Percentiles rank a stretch among this genome's conserved stretches.
These are phyloP conservation scores for Pyricularia sp. DNA, from an alignment of 2,329 filamentous ascomycete genomes.

Conservation along the genomic window DNA sequence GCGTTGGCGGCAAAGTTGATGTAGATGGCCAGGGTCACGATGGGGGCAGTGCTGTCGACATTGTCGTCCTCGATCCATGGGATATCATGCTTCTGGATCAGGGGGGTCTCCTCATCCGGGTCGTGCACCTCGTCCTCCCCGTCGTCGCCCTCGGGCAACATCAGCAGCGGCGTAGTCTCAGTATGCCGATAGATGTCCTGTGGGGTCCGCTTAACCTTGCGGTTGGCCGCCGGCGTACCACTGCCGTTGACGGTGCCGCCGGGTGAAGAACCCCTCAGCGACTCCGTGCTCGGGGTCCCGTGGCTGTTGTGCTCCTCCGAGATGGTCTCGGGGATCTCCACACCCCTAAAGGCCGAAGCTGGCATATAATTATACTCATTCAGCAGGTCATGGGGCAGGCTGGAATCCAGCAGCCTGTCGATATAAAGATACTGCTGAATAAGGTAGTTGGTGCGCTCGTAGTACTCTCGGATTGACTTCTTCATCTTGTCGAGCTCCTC, in stretches of 20 bases:
- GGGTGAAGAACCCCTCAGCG: conserved; percentile 9
- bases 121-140: conserved; percentile 30
- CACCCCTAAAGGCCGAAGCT: conserved; percentile 39
- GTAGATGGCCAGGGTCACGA: conserved; percentile 83
- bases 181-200: conserved; percentile 76
- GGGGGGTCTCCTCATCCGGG: conserved; percentile 12
- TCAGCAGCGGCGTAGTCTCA: conserved; percentile 54
- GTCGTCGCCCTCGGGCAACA: conserved; percentile 35
- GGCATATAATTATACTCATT: conserved; percentile 73
- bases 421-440: conserved; percentile 93
- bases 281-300: conserved; percentile 5
- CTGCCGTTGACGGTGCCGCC: conserved; percentile 7
- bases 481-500: conserved; percentile 63
- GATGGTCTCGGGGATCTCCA: conserved; percentile 65
- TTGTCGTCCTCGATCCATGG: conserved; percentile 65
- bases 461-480: conserved; percentile 66
- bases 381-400: conserved; percentile 81
- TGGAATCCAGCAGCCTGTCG: conserved; percentile 81
- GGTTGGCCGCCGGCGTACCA: conserved; percentile 14
- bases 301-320: conserved; percentile 47
- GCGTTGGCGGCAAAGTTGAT: conserved; percentile 74
- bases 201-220: conserved; percentile 67
- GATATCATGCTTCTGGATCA: conserved; percentile 42
- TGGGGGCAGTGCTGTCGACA: conserved; percentile 60
- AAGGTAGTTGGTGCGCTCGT: conserved; percentile 79